phyloP scores from a whole-genome alignment of 1,284 basidiomycete species.

The Ustilago vetiveriae region DNA sequence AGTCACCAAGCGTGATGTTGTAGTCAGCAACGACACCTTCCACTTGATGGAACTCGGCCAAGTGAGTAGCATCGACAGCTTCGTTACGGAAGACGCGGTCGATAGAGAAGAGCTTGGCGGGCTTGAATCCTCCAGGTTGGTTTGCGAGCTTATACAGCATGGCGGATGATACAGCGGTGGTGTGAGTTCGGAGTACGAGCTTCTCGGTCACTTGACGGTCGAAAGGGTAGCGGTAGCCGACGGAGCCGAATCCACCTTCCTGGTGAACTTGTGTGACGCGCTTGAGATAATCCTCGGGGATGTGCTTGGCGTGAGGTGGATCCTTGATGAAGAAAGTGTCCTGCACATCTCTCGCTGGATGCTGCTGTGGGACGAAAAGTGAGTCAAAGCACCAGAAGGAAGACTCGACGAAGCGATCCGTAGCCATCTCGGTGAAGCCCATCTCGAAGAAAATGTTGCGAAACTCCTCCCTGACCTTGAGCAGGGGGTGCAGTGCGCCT shows the following conservation, averaged over 20 bases:
- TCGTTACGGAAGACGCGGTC: conserved; percentile 99
- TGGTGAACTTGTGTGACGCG: conserved; percentile 90
- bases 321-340: conserved; percentile 99
- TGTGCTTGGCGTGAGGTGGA: conserved; percentile 79
- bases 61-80: conserved; percentile 97
- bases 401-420: conserved; percentile 95
- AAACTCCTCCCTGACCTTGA: conserved; percentile 98
- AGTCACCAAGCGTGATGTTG: conserved; percentile 90
- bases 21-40: conserved; percentile 98
- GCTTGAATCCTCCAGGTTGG: conserved; percentile 82
- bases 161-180: conserved; percentile 90
- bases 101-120: conserved; percentile 96
- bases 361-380: conserved; percentile 97
- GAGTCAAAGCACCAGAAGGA: conserved; percentile 99
- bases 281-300: conserved; percentile 86
- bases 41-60: conserved; percentile 99
- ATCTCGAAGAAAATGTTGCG: conserved; percentile 98
- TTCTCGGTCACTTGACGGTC: conserved; percentile 88
- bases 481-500: conserved; percentile 91
- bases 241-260: conserved; percentile 89
- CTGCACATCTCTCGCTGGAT: conserved; percentile 96
- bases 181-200: conserved; percentile 94
- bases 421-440: conserved; percentile 99
- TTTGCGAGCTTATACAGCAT: conserved; percentile 85
- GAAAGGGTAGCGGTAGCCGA: conserved; percentile 99